phyloP scores from a whole-genome alignment of 345 rosid species.

The Dipteronia sinensis region DNA sequence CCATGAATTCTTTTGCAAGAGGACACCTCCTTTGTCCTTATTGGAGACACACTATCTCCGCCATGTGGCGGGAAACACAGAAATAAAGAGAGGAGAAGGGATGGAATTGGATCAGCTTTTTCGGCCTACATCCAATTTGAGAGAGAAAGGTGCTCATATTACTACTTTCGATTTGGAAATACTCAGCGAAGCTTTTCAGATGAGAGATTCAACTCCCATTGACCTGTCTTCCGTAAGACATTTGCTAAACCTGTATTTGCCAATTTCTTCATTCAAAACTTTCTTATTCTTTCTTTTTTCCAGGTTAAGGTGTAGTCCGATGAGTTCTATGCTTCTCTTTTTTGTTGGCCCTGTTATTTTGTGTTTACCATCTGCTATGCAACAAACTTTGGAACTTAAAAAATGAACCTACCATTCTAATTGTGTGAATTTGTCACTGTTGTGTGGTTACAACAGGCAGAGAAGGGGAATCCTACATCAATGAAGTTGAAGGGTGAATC shows the following conservation, averaged over 20 bases:
- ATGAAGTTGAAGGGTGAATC: conserved; percentile 63
- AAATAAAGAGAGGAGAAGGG: conserved; percentile 84
- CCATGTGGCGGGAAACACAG: conserved; percentile 74
- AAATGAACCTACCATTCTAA: not conserved
- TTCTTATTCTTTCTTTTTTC: not conserved
- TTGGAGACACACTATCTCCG: conserved; percentile 67
- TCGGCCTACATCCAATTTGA: conserved; percentile 38
- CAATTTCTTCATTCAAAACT: not conserved
- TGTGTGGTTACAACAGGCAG: conserved; percentile 39
- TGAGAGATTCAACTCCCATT: conserved; percentile 58
- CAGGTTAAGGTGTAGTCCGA: not conserved
- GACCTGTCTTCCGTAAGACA: conserved; percentile 60
- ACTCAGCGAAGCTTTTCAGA: conserved; percentile 70
- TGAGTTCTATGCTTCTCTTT: not conserved
- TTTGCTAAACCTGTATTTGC: not conserved
- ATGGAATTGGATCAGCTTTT: conserved; percentile 81
- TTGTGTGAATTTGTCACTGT: not conserved
- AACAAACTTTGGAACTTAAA: not conserved
- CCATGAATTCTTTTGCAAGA: conserved; percentile 77
- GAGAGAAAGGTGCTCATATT: conserved; percentile 43
- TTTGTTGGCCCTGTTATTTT: not conserved
- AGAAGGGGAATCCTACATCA: conserved; percentile 59
- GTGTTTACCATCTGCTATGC: not conserved
- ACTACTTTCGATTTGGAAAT: conserved; percentile 65
- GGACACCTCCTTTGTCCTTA: conserved; percentile 62